Evolutionary conservation across 805 yeast genomes (phyloP).

Genomic region (Yamadazyma laniorum): DNA sequence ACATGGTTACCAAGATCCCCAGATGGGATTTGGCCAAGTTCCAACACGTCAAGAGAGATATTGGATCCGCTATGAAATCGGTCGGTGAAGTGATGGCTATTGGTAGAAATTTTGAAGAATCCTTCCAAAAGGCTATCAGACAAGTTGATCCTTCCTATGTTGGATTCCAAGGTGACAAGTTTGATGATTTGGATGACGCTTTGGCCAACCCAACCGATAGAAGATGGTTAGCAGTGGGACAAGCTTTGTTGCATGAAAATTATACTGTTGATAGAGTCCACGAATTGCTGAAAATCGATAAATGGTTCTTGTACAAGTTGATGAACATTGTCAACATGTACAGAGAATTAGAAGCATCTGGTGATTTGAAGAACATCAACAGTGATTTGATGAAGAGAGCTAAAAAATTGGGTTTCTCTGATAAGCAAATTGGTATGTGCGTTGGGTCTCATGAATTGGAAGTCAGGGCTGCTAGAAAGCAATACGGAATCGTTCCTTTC

Average conservation of each 20-base stretch:
- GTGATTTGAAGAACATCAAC: constrained; percentile 54
- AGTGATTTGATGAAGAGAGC: constrained; percentile 72
- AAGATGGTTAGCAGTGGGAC: constrained; percentile 97
- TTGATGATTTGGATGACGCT: constrained; percentile 73
- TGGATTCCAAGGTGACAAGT: constrained; percentile 86
- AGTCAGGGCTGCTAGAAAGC: constrained; percentile 79
- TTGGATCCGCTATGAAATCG: constrained; percentile 96
- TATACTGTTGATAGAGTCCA: constrained; percentile 91
- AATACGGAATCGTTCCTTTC: constrained; percentile 79
- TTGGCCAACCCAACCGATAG: constrained; percentile 89
- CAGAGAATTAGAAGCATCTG: constrained; percentile 67
- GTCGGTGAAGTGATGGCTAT: constrained; percentile 99
- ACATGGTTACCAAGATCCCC: constrained; percentile 96
- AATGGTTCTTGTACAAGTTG: constrained; percentile 92
- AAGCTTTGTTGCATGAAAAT: constrained; percentile 88
- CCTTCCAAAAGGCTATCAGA: constrained; percentile 95
- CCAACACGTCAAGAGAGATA: constrained; percentile 89
- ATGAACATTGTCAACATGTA: constrained; percentile 91
- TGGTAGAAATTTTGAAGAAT: constrained; percentile 97
- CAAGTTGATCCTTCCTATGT: constrained; percentile 88
- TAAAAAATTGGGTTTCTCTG: constrained; percentile 93
- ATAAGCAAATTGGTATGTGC: constrained; percentile 82
- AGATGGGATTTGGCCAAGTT: constrained; percentile 97
- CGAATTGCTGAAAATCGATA: constrained; percentile 87
- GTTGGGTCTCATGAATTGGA: constrained; percentile 73